phyloP scores from a whole-genome alignment of 129 eudicot species.

The Lactuca saligna region DNA sequence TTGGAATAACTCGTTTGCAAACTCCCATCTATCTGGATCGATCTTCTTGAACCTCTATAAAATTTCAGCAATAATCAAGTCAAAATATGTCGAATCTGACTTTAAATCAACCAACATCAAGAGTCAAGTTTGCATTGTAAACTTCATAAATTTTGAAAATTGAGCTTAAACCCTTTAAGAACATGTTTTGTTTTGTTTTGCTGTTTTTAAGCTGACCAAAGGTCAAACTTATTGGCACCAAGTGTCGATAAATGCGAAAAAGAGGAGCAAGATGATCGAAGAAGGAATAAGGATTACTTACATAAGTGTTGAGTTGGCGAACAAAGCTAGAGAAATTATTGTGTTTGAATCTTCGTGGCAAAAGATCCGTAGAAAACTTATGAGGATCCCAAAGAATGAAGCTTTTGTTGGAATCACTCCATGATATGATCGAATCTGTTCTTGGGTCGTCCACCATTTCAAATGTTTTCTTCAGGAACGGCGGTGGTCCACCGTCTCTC shows the following conservation, averaged over 20 bases:
- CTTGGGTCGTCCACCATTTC: slow-evolving; percentile 84
- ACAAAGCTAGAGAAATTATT: slow-evolving; percentile 86
- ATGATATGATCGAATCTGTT: slow-evolving; percentile 75
- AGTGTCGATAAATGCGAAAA: neutral
- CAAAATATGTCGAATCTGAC: neutral
- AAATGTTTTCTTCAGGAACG: slow-evolving; percentile 78
- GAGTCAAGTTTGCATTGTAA: neutral
- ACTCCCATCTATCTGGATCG: slow-evolving; percentile 82
- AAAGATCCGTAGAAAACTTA: slow-evolving; percentile 59
- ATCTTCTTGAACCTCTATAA: slow-evolving; percentile 81
- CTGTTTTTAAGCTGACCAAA: slow-evolving; percentile 5
- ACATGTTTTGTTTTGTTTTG: neutral
- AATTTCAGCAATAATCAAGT: slow-evolving; percentile 18
- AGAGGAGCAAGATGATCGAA: neutral
- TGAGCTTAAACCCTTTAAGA: neutral
- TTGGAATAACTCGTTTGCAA: slow-evolving; percentile 69
- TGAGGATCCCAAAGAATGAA: slow-evolving; percentile 91
- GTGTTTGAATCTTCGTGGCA: slow-evolving; percentile 85
- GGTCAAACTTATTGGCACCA: neutral
- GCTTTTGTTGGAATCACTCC: slow-evolving; percentile 53
- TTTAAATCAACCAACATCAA: neutral
- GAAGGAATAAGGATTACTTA: slow-evolving; percentile 29
- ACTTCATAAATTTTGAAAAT: neutral
- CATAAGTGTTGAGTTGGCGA: slow-evolving; percentile 92
- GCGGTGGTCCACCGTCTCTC: slow-evolving; percentile 78